Base-by-base conservation (phyloP, 306 rosid species). In the Clitoria ternatea region DNA sequence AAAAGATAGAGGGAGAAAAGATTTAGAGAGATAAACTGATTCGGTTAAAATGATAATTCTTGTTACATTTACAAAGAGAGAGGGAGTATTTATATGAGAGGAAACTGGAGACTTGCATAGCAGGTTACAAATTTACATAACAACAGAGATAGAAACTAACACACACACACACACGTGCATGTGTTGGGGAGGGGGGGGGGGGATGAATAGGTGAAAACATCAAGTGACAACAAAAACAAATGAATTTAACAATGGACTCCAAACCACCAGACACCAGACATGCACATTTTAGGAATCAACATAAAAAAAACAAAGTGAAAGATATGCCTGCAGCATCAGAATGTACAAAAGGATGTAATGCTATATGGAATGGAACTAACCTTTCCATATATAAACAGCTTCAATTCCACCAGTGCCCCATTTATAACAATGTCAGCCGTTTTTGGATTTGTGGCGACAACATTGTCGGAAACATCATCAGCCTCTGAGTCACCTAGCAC, bases 311-410 rank as follows among this genome's bases (percentile, higher is more conserved):
- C 62, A 69, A 24, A 5, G 39, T 50, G 7, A 61, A 61, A 47
- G 19, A 48, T 9, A 6, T 48, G 57, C 6, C 22, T 2, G 62
- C 45, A 3, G 62, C 45, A 47, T 19, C 12, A 22, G 36, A 66
- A 59, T 14, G 47, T 56, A 17, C 13, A 33, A n/a, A n/a, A n/a
- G n/a, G n/a, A n/a, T n/a, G n/a, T n/a, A n/a, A n/a, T n/a, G n/a
- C n/a, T n/a, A n/a, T n/a, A n/a, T n/a, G 49, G 15, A 79, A 36
- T 26, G 67, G 15, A 68, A 45, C 81, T 66, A 59, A 94, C 98
- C 97, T 87, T 94, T 79, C 99, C 99, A 73, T 94, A 94, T 72
- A 94, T 50, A 63, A 83, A 85, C 61, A 94, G 61, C 82, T 83
- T 94, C 32, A 85, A 77, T 81, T 94, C 97, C 81, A 89, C 71